These are phyloP conservation scores for Xylariaceae sp. DNA, from an alignment of 2,329 filamentous ascomycete species.

Conservation along the genomic window DNA sequence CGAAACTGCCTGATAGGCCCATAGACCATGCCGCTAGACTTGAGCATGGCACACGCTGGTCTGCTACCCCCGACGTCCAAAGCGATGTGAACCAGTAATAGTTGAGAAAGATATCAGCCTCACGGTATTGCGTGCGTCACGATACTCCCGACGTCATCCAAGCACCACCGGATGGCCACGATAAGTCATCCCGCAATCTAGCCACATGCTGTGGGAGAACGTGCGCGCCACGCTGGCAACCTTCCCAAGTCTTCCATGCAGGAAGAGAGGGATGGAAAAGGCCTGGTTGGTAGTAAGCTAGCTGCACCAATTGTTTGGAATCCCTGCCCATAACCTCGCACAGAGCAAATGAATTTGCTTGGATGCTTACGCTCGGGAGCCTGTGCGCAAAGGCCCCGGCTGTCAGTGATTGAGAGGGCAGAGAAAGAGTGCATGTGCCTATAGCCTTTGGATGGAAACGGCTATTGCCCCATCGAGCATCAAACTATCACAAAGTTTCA, in stretches of 20 bases:
- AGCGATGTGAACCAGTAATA: slow-evolving; percentile 6
- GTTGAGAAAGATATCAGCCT: slow-evolving; percentile 17
- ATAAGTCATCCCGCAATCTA: slow-evolving; percentile 1
- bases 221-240: neutral
- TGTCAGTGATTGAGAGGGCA: too few species aligned
- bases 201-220: neutral
- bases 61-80: neutral
- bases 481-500: neutral
- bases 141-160: slow-evolving; percentile 16
- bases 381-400: too few species aligned
- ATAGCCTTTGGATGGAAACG: too few species aligned
- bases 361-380: too few species aligned
- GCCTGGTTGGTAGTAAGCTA: neutral
- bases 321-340: neutral
- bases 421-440: too few species aligned
- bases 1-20: slow-evolving; percentile 24
- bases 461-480: neutral
- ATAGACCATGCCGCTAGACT: slow-evolving; percentile 1
- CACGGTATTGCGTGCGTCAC: slow-evolving; percentile 16
- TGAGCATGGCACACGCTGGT: neutral
- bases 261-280: too few species aligned
- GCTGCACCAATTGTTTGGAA: slow-evolving; percentile 1
- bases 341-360: neutral
- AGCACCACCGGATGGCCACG: slow-evolving; percentile 17
- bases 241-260: neutral